Evolutionary conservation across 1,139 yeast genomes (phyloP), one percentile per base, ranked within the genome.

Genomic region (Meyerozyma athensensis): DNA sequence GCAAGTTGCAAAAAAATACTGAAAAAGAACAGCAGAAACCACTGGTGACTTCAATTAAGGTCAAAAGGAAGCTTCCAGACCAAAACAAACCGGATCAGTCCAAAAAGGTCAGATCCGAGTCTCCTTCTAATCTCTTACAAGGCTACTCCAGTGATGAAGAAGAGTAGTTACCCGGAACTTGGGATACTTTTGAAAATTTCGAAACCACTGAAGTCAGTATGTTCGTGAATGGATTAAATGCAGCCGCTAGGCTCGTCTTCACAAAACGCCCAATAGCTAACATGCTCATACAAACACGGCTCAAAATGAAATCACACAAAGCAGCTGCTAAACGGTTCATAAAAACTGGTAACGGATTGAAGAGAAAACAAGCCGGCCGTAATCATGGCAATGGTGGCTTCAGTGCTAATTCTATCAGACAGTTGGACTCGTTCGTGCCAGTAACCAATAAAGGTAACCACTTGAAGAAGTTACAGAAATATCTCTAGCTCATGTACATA

Each of bases 341-440:
- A 58, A 81, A 79, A 50, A 79, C 83, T n/a, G 72, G 72, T 3
- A 55, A 57, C 35, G 71, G 70, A 22, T 58, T 57, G 52, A 73
- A 72, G 53, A 67, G 81, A 54, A 86, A 86, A 41, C 82, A 79
- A 50, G 86, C 95, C 16, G 95, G 96, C 8, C 77, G 96, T 63
- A 85, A 86, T 51, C 97, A 89, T 59, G 97, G 97, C 35, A 89
- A 87, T 53, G 87, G 90, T 4, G 92, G 95, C 19, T 89, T 94
- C 81, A 76, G 90, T 35, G 64, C 77, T 34, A 72, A 79, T 40
- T 69, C 81, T 6, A 63, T 87, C 48, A 71, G 75, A 31, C 80
- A 74, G 42, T 71, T 85, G 53, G 80, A 83, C 39, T 81, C 83
- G 4, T 80, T 78, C 39, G 77, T 77, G 3, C 58, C 68, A 34